Base-by-base conservation (phyloP, 2,329 filamentous ascomycete genomes). In the Arthrobotrys pseudoclavata region DNA sequence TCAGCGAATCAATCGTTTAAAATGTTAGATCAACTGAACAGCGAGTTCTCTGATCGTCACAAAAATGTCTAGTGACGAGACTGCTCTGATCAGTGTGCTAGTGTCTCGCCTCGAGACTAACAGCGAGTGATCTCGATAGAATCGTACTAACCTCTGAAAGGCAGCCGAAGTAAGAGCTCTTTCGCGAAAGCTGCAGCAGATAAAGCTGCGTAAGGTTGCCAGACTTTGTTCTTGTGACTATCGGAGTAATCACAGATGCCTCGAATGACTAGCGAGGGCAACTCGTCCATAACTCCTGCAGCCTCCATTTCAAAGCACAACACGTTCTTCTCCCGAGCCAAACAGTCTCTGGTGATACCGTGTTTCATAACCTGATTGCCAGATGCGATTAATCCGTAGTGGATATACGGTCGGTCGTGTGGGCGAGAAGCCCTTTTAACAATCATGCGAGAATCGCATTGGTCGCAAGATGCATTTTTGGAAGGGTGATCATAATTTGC, bases 291-390 rank as follows among this genome's bases (percentile, higher is more conserved):
- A 9, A 75, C 12, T 10, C 70, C 70, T 13, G 69, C 55, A 12
- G 82, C 80, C 66, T 83, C 82, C 82, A 83, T 84, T 71, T 83
- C 83, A n/a, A 83, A 82, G n/a, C 74, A 79, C 53, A 80, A 67
- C 15, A 79, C 42, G 5, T 55, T 42, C 13, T 67, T 50, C 20
- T 47, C 42, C 61, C 31, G 34, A 37, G 20, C 34, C 18, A 80
- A 57, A 4, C 26, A 4, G 55, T 80, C 79, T 20, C 79, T 69
- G 10, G 64, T 40, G 15, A 75, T 31, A 0, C 53, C 74, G 24
- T 64, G 61, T 37, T 80, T 79, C 57, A 80, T 79, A 9, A 80
- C 71, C 10, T 53, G 61, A 20, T 74, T 74, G 1, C 60, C 60
- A 12, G 60, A 66, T 37, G 60, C 69, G 20, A 63, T 53, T 34